Evolutionary conservation across 2,329 filamentous ascomycete genomes (phyloP), one percentile per base, ranked within the genome.

Genomic region (Aspergillus fructus): DNA sequence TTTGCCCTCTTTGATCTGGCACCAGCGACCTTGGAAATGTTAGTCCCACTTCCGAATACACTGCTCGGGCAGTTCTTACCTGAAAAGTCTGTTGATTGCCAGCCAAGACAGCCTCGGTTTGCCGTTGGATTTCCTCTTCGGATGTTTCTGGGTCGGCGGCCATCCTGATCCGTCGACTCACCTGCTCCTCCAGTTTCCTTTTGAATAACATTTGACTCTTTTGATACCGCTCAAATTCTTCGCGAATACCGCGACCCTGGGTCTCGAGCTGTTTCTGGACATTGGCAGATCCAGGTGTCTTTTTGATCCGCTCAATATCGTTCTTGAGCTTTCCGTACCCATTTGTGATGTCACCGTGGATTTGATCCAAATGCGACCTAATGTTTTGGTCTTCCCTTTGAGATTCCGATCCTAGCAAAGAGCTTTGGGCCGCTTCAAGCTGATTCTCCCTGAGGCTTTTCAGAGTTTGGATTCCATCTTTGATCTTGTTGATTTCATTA

Each of bases 111-210:
- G 91, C 86, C 68, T 93, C 86, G 0, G 93, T 89, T 15, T 90
- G 91, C 56, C 88, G 85, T 58, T 84, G 83, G 27, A 97, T 85
- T 74, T 97, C 92, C 43, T 83, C 80, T 53, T 94, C 90, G 27
- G 85, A 84, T 3, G 91, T 91, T 57, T 96, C 87, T 21, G 27
- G 27, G 27, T 92, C 90, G 62, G 87, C 85, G 55, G 94, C 93
- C 71, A 97, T 97, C 58, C 89, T 85, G 77, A 96, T 96, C 73
- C 97, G 92, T 55, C 94, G 85, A 64, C 87, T 89, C 78, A 96
- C 90, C 75, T 96, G 91, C 49, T 91, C 89, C 72, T 90, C 84
- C 33, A 91, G 86, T 65, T 89, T 87, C 75, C 89, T 89, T 71
- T 89, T 85, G 82, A 93, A 96, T 21, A 87, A 83, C 1, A 85